phyloP scores from a whole-genome alignment of 2,329 filamentous ascomycete genomes.

The Colletotrichum ledebouriae region DNA sequence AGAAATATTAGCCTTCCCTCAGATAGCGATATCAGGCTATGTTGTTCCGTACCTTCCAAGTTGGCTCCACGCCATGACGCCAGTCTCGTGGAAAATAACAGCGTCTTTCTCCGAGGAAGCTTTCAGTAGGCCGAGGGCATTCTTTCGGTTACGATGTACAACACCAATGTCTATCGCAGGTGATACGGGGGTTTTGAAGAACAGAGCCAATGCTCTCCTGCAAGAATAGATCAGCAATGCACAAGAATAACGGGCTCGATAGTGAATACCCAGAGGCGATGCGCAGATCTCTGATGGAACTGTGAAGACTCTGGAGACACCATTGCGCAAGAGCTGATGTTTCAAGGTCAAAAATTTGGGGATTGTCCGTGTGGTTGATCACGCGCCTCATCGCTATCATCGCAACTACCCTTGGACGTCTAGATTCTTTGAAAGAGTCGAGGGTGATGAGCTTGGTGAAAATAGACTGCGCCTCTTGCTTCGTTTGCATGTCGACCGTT shows the following conservation, averaged over 20 bases:
- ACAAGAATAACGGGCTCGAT: constrained; percentile 30
- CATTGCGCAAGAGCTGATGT: constrained; percentile 80
- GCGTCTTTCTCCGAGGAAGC: constrained; percentile 78
- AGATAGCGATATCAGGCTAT: neutral
- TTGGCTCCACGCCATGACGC: constrained; percentile 88
- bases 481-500: constrained; percentile 40
- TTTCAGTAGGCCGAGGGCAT: constrained; percentile 78
- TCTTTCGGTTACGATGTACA: constrained; percentile 74
- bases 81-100: constrained; percentile 81
- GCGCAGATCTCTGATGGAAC: constrained; percentile 86
- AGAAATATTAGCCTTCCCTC: constrained; percentile 16
- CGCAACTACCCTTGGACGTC: constrained; percentile 75
- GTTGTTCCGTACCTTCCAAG: constrained; percentile 73
- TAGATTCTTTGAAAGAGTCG: constrained; percentile 64
- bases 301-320: constrained; percentile 84
- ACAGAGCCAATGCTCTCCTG: constrained; percentile 75
- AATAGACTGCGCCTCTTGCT: constrained; percentile 57
- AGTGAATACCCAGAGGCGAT: constrained; percentile 78
- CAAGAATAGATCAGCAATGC: constrained; percentile 41
- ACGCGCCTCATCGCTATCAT: constrained; percentile 80
- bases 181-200: constrained; percentile 63
- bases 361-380: constrained; percentile 73
- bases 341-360: constrained; percentile 74
- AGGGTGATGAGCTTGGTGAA: constrained; percentile 62
- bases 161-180: constrained; percentile 56